phyloP scores from a whole-genome alignment of 495 filamentous ascomycete genomes.

The Jackrogersella multiformis region DNA sequence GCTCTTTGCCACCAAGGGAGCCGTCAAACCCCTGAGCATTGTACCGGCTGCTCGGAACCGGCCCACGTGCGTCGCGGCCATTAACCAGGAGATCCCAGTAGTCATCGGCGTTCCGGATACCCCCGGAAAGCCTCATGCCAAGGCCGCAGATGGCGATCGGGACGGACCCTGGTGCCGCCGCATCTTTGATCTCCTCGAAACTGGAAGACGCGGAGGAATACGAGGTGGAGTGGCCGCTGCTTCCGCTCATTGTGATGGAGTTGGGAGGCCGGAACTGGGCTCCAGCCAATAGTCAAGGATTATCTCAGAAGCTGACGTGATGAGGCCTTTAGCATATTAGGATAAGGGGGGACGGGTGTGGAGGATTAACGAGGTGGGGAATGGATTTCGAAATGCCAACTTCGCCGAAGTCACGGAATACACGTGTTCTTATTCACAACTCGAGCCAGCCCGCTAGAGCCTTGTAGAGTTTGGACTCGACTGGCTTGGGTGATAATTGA shows the following conservation, averaged over 20 bases:
- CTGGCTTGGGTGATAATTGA: conserved; percentile 15
- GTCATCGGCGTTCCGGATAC: conserved; percentile 40
- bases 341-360: background rate
- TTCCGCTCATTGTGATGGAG: conserved; percentile 21
- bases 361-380: background rate
- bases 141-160: conserved; percentile 62
- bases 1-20: conserved; percentile 42
- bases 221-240: conserved; percentile 10
- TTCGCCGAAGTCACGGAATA: conserved; percentile 10
- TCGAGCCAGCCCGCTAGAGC: background rate
- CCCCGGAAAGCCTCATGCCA: conserved; percentile 59
- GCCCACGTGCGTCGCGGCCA: conserved; percentile 47
- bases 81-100: conserved; percentile 58
- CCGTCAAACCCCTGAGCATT: conserved; percentile 55
- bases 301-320: conserved; percentile 4
- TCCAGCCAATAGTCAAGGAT: conserved; percentile 16
- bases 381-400: conserved; percentile 7
- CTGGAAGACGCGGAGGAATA: conserved; percentile 27
- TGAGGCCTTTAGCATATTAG: conserved; percentile 1
- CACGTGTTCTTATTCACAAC: conserved; percentile 24
- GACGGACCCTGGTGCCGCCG: conserved; percentile 4
- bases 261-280: background rate
- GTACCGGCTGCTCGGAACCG: conserved; percentile 51
- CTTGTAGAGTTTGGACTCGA: conserved; percentile 2
- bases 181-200: conserved; percentile 31